These are phyloP conservation scores for Leptographium flavum DNA, from an alignment of 2,329 filamentous ascomycete genomes.

Conservation along the genomic window DNA sequence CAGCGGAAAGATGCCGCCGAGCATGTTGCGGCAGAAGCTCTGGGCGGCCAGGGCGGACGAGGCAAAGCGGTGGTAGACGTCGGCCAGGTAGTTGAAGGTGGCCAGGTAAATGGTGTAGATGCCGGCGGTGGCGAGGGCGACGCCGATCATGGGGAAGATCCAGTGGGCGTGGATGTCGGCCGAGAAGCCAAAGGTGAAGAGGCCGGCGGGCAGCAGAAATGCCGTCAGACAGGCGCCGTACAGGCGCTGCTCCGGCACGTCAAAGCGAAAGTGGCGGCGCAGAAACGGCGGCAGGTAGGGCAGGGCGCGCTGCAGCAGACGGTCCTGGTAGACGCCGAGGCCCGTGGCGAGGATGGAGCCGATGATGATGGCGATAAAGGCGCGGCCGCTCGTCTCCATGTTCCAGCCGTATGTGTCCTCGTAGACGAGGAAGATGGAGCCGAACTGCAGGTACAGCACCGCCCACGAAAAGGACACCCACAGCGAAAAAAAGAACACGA, in stretches of 20 bases:
- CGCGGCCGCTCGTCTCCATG: conserved; percentile 50
- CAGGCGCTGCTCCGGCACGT: conserved; percentile 60
- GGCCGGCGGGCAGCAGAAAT: conserved; percentile 59
- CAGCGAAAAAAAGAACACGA: conserved; percentile 74
- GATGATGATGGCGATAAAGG: conserved; percentile 60
- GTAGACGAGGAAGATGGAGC: conserved; percentile 69
- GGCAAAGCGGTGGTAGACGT: conserved; percentile 74
- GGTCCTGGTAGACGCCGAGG: conserved; percentile 59
- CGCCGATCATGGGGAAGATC: conserved; percentile 56
- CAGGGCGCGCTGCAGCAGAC: conserved; percentile 44
- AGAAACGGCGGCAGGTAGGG: conserved; percentile 24
- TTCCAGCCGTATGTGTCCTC: conserved; percentile 51
- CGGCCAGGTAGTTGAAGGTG: conserved; percentile 85
- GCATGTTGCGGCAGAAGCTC: conserved; percentile 70
- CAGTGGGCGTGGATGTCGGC: conserved; percentile 48
- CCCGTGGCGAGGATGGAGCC: conserved; percentile 52
- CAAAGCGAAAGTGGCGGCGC: conserved; percentile 29
- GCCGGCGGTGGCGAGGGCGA: conserved; percentile 66
- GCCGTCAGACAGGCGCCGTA: conserved; percentile 74
- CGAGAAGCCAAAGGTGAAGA: conserved; percentile 72
- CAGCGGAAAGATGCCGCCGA: conserved; percentile 70
- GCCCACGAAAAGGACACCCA: conserved; percentile 90
- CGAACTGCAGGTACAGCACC: conserved; percentile 73
- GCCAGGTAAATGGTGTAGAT: conserved; percentile 80
- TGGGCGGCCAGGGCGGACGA: conserved; percentile 78